Evolutionary conservation across 352 stramenopile species (phyloP), one percentile per base, ranked within the genome.

Genomic region (Phytophthora podocarpi): DNA sequence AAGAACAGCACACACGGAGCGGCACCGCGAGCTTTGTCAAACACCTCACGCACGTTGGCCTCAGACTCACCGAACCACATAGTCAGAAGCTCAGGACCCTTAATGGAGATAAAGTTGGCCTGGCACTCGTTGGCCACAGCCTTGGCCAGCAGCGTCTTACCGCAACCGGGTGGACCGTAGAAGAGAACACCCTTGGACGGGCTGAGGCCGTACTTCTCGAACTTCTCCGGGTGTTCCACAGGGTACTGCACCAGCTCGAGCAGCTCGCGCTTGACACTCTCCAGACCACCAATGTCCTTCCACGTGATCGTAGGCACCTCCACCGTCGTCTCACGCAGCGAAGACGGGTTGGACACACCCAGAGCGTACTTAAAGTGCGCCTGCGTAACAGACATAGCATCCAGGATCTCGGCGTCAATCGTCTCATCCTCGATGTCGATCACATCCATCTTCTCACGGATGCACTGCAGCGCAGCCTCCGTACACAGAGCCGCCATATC

Each of bases 21-120:
- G 18, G 98, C 96, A 31, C 90, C 89, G 50, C 98, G 91, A 13
- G 98, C 98, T 78, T 99, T 99, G 78, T 99, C 97, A 71, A 99
- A 99, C 15, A 99, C 89, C 70, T 99, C 97, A 70, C 97, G 97
- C 20, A 99, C 97, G 73, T 99, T 99, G 13, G 94, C 93, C 73
- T 99, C 98, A 23, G 90, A 98, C 78, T 99, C 98, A 78, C 98
- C 98, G 62, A 99, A 99, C 97, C 97, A 99, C 97, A 99, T 99
- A 39, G 96, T 99, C 61, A 99, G 74, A 26, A 99, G 87, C 77
- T 99, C 98, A 15, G 98, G 97, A 47, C 97, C 97, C 87, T 99
- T 99, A 42, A 99, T 95, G n/a, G 91, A 98, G 64, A 99, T 99
- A 71, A 99, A 99, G 80, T 99, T 99, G 32, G 97, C 96, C 64